A percentile compares a stretch with the other conserved stretches of the same genome.
Conservation (phyloP, 129 eudicot genomes). For the Chrysanthemum makinoi region DNA sequence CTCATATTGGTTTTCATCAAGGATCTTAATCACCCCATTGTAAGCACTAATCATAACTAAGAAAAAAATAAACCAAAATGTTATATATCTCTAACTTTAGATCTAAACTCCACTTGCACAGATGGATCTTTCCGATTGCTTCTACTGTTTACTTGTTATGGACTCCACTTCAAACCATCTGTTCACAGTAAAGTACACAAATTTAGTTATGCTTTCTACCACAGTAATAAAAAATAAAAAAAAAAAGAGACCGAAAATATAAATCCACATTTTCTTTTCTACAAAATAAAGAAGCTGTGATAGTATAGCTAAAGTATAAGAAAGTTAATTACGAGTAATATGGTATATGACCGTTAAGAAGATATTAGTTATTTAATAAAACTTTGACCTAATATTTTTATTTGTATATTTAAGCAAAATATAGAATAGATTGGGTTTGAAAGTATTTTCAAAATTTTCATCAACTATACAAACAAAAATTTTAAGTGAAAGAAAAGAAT, state of each 20-base stretch:
- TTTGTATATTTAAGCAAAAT: too few relatives aligned
- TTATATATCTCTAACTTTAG: conserved; percentile 32
- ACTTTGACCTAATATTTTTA: too few relatives aligned
- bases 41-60: conserved; percentile 43
- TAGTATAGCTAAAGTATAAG: neutral
- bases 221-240: neutral
- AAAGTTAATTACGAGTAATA: neutral
- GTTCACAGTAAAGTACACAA: conserved; percentile 23
- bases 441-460: too few relatives aligned
- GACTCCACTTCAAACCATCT: conserved; percentile 61
- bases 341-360: neutral
- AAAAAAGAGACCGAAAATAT: conserved; percentile 1
- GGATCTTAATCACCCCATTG: conserved; percentile 27
- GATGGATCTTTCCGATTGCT: conserved; percentile 29
- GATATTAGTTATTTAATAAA: neutral
- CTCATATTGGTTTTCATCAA: conserved; percentile 23
- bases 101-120: conserved; percentile 39
- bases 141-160: conserved; percentile 28
- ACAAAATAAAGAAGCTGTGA: neutral
- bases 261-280: neutral
- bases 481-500: too few relatives aligned
- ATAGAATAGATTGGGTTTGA: too few relatives aligned
- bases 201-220: conserved; percentile 23
- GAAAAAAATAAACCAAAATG: conserved; percentile 23
- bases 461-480: too few relatives aligned